Base-by-base conservation (phyloP, 768 basidiomycete genomes). In the Termitomyces sp. region DNA sequence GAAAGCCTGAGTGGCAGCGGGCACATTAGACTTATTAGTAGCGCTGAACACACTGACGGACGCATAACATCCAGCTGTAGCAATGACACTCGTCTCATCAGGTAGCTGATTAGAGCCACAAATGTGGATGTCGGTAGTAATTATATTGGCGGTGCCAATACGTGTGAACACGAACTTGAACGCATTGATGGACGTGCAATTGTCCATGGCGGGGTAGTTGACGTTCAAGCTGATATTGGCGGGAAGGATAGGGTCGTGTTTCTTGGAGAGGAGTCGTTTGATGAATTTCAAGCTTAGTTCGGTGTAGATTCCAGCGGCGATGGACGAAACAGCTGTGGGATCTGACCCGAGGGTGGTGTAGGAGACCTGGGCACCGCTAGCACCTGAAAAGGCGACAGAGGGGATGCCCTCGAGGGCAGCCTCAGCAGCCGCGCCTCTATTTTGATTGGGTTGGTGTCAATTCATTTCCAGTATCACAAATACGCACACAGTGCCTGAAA, bases 371-470 rank as follows among this genome's bases (percentile, higher is more conserved):
- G 73, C 68, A 10, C 72, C 77, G 2, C 72, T 68, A 12, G 62
- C 61, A 28, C 72, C 76, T 12, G 79, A 80, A 68, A 80, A 80
- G 0, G 80, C 80, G 32, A 76, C 70, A 1, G 80, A 74, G 2
- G 81, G 79, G 14, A 82, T 71, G 32, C 81, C 81, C 61, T 77
- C 72, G 41, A 71, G 61, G 1, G 79, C 75, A 4, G 80, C 77
- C 65, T 79, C 78, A 14, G 71, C 71, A 0, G 81, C 79, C 1
- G 80, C 80, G 5, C 79, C 79, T 23, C 79, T 82, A 55, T 32
- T 21, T 28, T 6, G 37, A 17, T 42, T 51, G 21, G 37, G 10
- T 16, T 2, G 23, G 5, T 14, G 3, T 42, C 11, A n/a, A n/a
- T n/a, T n/a, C 14, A 39, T 40, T 23, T 9, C 30, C 28, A 19